Evolutionary conservation across 1,284 basidiomycete species (phyloP).

Genomic region (Leccinum pallidistipes): DNA sequence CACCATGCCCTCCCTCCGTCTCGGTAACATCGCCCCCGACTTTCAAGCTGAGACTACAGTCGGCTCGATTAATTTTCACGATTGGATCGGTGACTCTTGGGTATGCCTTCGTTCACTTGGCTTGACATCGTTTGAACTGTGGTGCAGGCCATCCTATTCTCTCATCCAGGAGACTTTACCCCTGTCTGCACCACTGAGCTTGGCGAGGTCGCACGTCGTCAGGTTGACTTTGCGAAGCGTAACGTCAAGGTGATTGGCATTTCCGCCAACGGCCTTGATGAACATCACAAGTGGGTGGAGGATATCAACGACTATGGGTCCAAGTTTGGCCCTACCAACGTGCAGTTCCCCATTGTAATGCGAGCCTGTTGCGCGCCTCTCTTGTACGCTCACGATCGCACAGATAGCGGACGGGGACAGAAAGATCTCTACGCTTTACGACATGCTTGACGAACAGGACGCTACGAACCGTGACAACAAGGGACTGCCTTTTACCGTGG

Average conservation of each 20-base stretch:
- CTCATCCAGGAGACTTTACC: conserved; percentile 88
- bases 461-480: conserved; percentile 93
- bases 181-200: conserved; percentile 96
- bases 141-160: conserved; percentile 79
- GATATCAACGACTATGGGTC: conserved; percentile 87
- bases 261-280: conserved; percentile 87
- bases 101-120: conserved; percentile 40
- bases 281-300: conserved; percentile 88
- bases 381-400: conserved; percentile 5
- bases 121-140: conserved; percentile 1
- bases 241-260: conserved; percentile 94
- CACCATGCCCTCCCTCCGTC: conserved; percentile 54
- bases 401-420: conserved; percentile 92
- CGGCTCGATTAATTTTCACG: conserved; percentile 85
- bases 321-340: conserved; percentile 64
- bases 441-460: conserved; percentile 97
- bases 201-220: conserved; percentile 88
- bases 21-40: conserved; percentile 79
- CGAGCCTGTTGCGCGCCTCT: conserved; percentile 10
- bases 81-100: conserved; percentile 91
- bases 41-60: conserved; percentile 83
- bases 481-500: conserved; percentile 79
- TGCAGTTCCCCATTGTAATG: conserved; percentile 89
- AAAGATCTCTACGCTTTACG: conserved; percentile 82
- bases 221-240: conserved; percentile 83